phyloP scores from a whole-genome alignment of 2,329 filamentous ascomycete species.

The Venturia effusa region DNA sequence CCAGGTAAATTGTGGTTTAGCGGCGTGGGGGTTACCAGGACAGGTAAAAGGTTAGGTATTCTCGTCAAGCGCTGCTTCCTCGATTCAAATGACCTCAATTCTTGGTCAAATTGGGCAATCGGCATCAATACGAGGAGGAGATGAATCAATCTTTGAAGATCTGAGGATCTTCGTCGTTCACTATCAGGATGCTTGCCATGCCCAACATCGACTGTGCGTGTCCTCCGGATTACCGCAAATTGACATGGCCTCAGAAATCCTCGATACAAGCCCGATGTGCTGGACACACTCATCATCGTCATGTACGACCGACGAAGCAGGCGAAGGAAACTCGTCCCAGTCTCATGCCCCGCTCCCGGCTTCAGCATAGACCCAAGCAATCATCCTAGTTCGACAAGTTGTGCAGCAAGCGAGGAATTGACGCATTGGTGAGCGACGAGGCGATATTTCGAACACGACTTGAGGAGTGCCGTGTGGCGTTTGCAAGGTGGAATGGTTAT shows the following conservation, averaged over 20 bases:
- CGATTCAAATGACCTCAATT: background rate
- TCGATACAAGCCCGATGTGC: background rate
- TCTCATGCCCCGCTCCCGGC: background rate
- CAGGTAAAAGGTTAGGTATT: background rate
- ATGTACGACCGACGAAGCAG: background rate
- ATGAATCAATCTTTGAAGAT: background rate
- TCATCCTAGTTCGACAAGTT: too few relatives aligned
- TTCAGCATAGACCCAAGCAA: background rate
- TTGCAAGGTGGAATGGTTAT: background rate
- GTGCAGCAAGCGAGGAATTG: background rate
- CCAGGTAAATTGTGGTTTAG: background rate
- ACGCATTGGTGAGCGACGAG: background rate
- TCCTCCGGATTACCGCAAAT: too few relatives aligned
- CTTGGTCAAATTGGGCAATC: background rate
- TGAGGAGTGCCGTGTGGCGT: slow-evolving; percentile 1
- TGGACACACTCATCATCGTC: background rate
- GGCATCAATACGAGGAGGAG: too few relatives aligned
- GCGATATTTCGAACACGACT: background rate
- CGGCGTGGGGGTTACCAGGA: background rate
- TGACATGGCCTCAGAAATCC: too few relatives aligned
- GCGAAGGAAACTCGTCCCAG: background rate
- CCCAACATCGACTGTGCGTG: background rate
- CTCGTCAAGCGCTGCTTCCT: background rate
- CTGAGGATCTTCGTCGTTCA: background rate
- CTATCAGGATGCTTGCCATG: background rate